Percentiles rank a stretch among this genome's conserved stretches.
Evolutionary conservation across 2,329 filamentous ascomycete genomes (phyloP).

Genomic region (Fusarium subtropicale): DNA sequence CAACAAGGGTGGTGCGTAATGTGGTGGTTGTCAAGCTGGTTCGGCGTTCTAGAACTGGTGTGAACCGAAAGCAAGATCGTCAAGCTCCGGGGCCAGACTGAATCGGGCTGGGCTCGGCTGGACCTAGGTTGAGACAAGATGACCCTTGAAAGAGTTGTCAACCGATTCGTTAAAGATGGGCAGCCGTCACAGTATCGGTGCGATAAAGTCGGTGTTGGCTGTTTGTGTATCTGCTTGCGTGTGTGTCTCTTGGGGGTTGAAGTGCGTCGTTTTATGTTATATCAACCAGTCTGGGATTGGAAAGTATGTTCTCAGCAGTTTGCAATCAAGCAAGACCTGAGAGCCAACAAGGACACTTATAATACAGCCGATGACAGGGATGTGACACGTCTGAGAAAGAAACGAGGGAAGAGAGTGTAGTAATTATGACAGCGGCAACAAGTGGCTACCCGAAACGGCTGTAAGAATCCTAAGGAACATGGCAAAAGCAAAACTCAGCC

Average conservation of each 20-base stretch:
- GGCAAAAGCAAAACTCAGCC: slow-evolving; percentile 39
- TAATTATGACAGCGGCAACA: slow-evolving; percentile 9
- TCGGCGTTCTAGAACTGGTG: slow-evolving; percentile 42
- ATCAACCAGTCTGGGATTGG: neutral
- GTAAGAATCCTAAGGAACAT: slow-evolving; percentile 21
- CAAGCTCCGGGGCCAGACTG: slow-evolving; percentile 35
- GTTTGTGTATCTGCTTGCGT: slow-evolving; percentile 11
- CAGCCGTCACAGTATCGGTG: neutral
- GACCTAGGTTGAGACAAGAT: slow-evolving; percentile 29
- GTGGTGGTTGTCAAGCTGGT: slow-evolving; percentile 30
- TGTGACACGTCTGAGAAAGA: slow-evolving; percentile 31
- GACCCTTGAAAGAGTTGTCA: slow-evolving; percentile 5
- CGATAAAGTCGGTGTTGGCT: neutral
- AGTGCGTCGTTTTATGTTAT: slow-evolving; percentile 12
- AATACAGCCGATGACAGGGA: slow-evolving; percentile 20
- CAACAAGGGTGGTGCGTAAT: slow-evolving; percentile 31
- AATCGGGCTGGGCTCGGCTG: slow-evolving; percentile 39
- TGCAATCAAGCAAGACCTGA: neutral
- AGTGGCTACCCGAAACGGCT: slow-evolving; percentile 1
- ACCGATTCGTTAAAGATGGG: slow-evolving; percentile 11
- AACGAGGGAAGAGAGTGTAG: slow-evolving; percentile 34
- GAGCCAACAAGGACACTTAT: slow-evolving; percentile 25
- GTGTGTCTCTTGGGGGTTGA: slow-evolving; percentile 7
- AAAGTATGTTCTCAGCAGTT: slow-evolving; percentile 7
- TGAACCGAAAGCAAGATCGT: slow-evolving; percentile 34